phyloP scores from a whole-genome alignment of 2,329 filamentous ascomycete species.

The Aspergillus awamori region DNA sequence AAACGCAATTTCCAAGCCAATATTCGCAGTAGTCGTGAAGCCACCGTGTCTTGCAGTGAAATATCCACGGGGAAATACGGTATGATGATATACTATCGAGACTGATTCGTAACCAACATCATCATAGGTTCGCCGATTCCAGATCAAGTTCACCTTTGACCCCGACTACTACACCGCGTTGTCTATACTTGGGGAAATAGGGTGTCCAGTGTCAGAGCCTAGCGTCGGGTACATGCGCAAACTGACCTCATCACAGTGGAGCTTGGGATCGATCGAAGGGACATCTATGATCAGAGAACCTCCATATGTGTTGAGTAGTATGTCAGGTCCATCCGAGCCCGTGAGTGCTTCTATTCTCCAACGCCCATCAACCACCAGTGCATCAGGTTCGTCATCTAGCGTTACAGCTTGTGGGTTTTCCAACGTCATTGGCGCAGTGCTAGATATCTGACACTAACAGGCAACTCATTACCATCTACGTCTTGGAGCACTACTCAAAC shows the following conservation, averaged over 20 bases:
- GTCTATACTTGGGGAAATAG: slow-evolving; percentile 44
- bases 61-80: slow-evolving; percentile 34
- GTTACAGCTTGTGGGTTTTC: slow-evolving; percentile 11
- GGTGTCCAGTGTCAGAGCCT: slow-evolving; percentile 49
- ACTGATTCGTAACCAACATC: background rate
- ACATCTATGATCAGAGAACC: slow-evolving; percentile 8
- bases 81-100: background rate
- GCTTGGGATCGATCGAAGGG: slow-evolving; percentile 19
- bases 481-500: slow-evolving; percentile 16
- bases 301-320: background rate
- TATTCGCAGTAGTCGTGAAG: slow-evolving; percentile 48
- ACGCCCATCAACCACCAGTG: slow-evolving; percentile 3
- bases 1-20: slow-evolving; percentile 28
- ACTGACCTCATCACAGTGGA: slow-evolving; percentile 33
- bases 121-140: slow-evolving; percentile 47
- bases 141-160: slow-evolving; percentile 47
- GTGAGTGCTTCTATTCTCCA: background rate
- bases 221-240: slow-evolving; percentile 27
- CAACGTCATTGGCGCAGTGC: background rate
- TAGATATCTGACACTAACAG: background rate
- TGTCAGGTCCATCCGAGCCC: slow-evolving; percentile 3
- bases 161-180: slow-evolving; percentile 47
- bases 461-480: slow-evolving; percentile 11
- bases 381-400: slow-evolving; percentile 7
- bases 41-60: slow-evolving; percentile 51